phyloP scores from a whole-genome alignment of 805 yeast genomes.

The Sugiyamaella marilandica region DNA sequence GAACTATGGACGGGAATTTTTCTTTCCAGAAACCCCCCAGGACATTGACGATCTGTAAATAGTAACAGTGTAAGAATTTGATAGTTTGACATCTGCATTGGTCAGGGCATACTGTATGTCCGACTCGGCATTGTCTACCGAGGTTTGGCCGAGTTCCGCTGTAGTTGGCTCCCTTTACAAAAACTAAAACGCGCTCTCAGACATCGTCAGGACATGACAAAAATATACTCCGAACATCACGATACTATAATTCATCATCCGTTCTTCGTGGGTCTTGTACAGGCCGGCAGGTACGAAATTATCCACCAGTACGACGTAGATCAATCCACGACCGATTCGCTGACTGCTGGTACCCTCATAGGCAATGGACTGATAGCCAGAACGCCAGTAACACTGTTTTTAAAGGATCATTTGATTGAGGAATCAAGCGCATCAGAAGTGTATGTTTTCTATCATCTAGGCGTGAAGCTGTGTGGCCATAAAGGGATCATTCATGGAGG shows the following conservation, averaged over 20 bases:
- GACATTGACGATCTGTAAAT: slow-evolving; percentile 2
- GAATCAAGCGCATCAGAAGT: slow-evolving; percentile 36
- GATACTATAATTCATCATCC: slow-evolving; percentile 21
- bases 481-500: slow-evolving; percentile 86
- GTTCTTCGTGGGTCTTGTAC: slow-evolving; percentile 17
- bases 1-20: slow-evolving; percentile 65
- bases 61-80: neutral
- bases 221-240: slow-evolving; percentile 16
- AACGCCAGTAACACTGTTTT: slow-evolving; percentile 21
- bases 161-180: neutral
- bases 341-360: slow-evolving; percentile 23
- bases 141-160: no score
- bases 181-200: neutral
- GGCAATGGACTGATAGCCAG: slow-evolving; percentile 21
- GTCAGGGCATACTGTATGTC: no score
- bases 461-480: slow-evolving; percentile 57
- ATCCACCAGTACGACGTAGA: slow-evolving; percentile 16
- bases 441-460: slow-evolving; percentile 66
- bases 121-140: no score
- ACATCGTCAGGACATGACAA: slow-evolving; percentile 3
- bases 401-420: slow-evolving; percentile 18
- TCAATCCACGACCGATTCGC: slow-evolving; percentile 17
- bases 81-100: no score
- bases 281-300: slow-evolving; percentile 17
- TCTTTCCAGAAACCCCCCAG: slow-evolving; percentile 36